Base-by-base conservation (phyloP, 805 yeast genomes). In the Cyberlindnera mrakii region DNA sequence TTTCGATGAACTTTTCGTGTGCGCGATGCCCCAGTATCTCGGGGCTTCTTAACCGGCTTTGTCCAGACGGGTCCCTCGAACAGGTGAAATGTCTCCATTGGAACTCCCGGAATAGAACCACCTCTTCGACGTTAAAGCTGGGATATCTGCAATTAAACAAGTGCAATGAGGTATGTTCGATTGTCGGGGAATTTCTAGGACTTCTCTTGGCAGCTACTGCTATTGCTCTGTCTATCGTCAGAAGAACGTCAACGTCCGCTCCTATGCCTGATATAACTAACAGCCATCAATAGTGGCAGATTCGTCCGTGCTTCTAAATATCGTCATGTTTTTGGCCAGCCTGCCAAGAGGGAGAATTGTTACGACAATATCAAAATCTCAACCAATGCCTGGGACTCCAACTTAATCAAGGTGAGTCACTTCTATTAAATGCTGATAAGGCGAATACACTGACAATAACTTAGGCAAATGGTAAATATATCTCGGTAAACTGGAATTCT, bases 221-320 rank as follows among this genome's bases (percentile, higher is more conserved):
- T 23, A 23, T 23, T 23, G 27, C 8, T 9, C 10, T 23, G 3
- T 23, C 27, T 23, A 23, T 23, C 11, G 11, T 10, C 27, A 23
- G 13, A 11, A 10, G 27, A 4, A 9, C 9, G 9, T 9, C 11
- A 10, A 23, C 27, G 9, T 11, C 27, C 27, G 11, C 9, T 23
- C 27, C 27, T 3, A 23, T 23, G 27, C 9, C 27, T 11, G 27
- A 23, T 23, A 5, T 23, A 16, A 38, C 38, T 30, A 36, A 33
- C 38, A 19, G 20, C 43, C 39, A 35, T 33, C 15, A 3, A 13
- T 35, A 82, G 89, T 66, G 89, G 89, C 30, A 81, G 85, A 65
- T 89, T 90, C 62, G 97, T 93, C 35, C 85, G 98, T 68, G 96
- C 96, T 18, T 91, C 98, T 9, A 93, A 93, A 63, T 93, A 82